Percentiles rank a stretch among this genome's conserved stretches.
phyloP scores from a whole-genome alignment of 805 yeast genomes.

The Danielozyma ontarioensis region DNA sequence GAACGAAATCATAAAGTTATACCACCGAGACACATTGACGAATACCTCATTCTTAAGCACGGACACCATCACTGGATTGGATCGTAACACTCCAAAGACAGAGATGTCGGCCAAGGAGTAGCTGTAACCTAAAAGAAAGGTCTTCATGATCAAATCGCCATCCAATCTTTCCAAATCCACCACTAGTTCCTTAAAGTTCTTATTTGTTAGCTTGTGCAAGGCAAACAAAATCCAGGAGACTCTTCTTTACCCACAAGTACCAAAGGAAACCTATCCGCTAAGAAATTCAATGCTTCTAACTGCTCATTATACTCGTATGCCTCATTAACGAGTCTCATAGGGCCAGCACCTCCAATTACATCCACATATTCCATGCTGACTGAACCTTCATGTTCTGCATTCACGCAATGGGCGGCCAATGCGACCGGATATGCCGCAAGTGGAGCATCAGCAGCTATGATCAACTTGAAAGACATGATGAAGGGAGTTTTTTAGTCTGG shows the following conservation, averaged over 20 bases:
- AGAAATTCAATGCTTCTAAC: constrained; percentile 40
- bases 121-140: constrained; percentile 67
- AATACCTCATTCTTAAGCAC: constrained; percentile 80
- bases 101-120: constrained; percentile 77
- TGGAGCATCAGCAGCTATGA: constrained; percentile 83
- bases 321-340: constrained; percentile 38
- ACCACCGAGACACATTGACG: constrained; percentile 91
- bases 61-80: constrained; percentile 90
- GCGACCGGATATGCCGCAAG: constrained; percentile 72
- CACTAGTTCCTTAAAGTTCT: constrained; percentile 84
- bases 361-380: constrained; percentile 65
- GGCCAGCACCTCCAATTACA: constrained; percentile 40
- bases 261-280: constrained; percentile 51
- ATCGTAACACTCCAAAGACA: constrained; percentile 89
- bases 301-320: constrained; percentile 42
- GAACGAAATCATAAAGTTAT: constrained; percentile 66
- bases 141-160: constrained; percentile 76
- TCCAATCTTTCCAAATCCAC: constrained; percentile 76
- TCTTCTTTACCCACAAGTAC: constrained; percentile 22
- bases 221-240: constrained; percentile 70
- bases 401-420: constrained; percentile 55
- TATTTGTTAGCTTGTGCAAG: constrained; percentile 61
- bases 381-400: constrained; percentile 51
- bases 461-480: constrained; percentile 44
- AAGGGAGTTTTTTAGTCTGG: too few relatives aligned